Conservation (phyloP, 106 monocot genomes). For the Dioscorea zingiberensis region DNA sequence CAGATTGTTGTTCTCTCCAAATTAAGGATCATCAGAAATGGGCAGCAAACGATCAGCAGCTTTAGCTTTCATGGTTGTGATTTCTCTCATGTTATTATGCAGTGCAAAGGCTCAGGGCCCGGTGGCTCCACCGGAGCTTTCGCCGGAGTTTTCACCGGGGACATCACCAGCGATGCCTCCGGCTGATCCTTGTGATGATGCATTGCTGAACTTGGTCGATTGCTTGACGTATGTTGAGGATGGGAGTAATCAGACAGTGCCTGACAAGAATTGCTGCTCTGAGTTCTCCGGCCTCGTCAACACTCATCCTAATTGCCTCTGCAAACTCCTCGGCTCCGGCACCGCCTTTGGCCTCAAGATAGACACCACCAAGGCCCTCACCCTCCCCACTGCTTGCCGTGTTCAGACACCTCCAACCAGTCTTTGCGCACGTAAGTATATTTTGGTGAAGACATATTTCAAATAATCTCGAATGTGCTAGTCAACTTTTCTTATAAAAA, state of each 20-base stretch:
- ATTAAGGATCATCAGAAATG: no score
- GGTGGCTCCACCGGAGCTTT: not conserved
- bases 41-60: no score
- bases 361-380: constrained; percentile 35
- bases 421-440: constrained; percentile 33
- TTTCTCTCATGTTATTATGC: not conserved
- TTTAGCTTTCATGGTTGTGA: no score
- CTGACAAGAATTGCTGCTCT: constrained; percentile 52
- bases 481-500: not conserved
- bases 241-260: constrained; percentile 38
- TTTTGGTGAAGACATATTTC: no score
- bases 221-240: constrained; percentile 44
- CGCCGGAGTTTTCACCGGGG: not conserved
- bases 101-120: not conserved
- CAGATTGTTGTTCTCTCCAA: no score
- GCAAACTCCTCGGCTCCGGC: constrained; percentile 27
- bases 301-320: constrained; percentile 33
- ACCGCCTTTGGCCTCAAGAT: constrained; percentile 26
- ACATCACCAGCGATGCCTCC: not conserved
- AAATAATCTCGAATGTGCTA: no score
- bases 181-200: constrained; percentile 12
- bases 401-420: constrained; percentile 24
- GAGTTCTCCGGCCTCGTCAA: constrained; percentile 19
- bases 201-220: constrained; percentile 23
- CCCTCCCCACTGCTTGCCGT: constrained; percentile 36